Conservation (phyloP, 2,329 filamentous ascomycete genomes). For the Fusarium mexicanum region DNA sequence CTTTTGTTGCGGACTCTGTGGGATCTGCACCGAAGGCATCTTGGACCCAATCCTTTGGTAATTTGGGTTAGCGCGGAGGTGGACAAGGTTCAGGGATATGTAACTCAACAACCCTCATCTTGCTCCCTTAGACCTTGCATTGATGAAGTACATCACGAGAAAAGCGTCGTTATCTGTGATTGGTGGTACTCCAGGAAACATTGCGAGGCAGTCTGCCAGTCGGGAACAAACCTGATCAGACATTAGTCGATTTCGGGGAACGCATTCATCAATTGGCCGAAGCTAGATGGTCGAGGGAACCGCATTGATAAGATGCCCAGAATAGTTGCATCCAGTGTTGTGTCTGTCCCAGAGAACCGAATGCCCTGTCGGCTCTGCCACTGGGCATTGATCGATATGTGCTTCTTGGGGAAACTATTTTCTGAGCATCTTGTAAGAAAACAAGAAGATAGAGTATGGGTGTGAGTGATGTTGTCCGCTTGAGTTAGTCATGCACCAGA, state of each 20-base stretch:
- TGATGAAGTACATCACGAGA: slow-evolving; percentile 14
- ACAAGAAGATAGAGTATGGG: neutral
- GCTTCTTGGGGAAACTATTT: no score
- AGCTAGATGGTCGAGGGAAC: neutral
- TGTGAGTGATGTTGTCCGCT: neutral
- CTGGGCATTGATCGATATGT: neutral
- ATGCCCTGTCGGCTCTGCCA: neutral
- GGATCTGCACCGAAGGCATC: slow-evolving; percentile 24
- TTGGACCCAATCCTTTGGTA: slow-evolving; percentile 40
- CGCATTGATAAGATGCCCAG: neutral
- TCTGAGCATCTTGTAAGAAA: neutral
- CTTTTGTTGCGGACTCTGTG: neutral
- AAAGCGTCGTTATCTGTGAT: slow-evolving; percentile 8
- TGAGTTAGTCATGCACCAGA: neutral
- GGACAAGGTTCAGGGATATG: slow-evolving; percentile 38
- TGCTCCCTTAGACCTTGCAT: slow-evolving; percentile 26
- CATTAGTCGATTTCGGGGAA: slow-evolving; percentile 19
- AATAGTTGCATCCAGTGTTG: neutral
- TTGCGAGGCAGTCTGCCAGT: neutral
- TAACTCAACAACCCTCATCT: slow-evolving; percentile 34
- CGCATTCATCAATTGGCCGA: slow-evolving; percentile 5
- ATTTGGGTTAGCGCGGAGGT: slow-evolving; percentile 34
- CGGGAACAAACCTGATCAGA: neutral
- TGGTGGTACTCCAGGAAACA: slow-evolving; percentile 6
- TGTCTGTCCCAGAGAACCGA: neutral